Evolutionary conservation across 1,284 basidiomycete genomes (phyloP), one percentile per base, ranked within the genome.

Genomic region (Takashimella tepidaria): DNA sequence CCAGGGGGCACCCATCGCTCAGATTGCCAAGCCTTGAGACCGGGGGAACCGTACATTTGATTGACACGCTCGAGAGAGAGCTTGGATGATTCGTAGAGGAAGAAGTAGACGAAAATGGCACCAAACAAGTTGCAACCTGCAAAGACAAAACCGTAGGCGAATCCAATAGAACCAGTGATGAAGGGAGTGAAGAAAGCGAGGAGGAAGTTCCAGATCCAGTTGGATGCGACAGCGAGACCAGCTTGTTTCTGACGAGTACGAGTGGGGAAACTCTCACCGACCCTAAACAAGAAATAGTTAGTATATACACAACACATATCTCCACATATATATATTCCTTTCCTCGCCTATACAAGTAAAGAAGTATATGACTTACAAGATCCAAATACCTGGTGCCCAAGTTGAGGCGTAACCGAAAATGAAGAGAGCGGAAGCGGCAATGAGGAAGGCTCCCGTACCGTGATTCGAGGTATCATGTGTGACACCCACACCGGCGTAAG

Each of bases 341-440:
- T n/a, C n/a, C n/a, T n/a, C n/a, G n/a, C n/a, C n/a, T n/a, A n/a
- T n/a, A n/a, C n/a, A n/a, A n/a, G n/a, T n/a, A n/a, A n/a, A n/a
- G n/a, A n/a, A n/a, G n/a, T n/a, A n/a, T n/a, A n/a, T n/a, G n/a
- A n/a, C n/a, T n/a, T n/a, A n/a, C 20, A 87, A 76, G 69, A 85
- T 87, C 86, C 86, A 88, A 50, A 87, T 75, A 52, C 84, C 83
- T 22, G 50, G 54, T 20, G 22, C 50, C 85, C 86, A 89, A 20
- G 87, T 88, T 72, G 79, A 83, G 2, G 87, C 86, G 66, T 84
- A 89, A 12, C 85, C 86, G 26, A 85, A 71, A 66, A 89, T 89
- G 76, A 89, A 89, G 66, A 90, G 65, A 66, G 85, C 88, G 0
- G 86, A 84, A n/a, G 82, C 79, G 59, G 87, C 81, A 60, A 89